A percentile compares a stretch with the other conserved stretches of the same genome.
These are phyloP conservation scores for Vitis hybrid DNA, from an alignment of 177 flowering plant genomes.

Conservation along the genomic window DNA sequence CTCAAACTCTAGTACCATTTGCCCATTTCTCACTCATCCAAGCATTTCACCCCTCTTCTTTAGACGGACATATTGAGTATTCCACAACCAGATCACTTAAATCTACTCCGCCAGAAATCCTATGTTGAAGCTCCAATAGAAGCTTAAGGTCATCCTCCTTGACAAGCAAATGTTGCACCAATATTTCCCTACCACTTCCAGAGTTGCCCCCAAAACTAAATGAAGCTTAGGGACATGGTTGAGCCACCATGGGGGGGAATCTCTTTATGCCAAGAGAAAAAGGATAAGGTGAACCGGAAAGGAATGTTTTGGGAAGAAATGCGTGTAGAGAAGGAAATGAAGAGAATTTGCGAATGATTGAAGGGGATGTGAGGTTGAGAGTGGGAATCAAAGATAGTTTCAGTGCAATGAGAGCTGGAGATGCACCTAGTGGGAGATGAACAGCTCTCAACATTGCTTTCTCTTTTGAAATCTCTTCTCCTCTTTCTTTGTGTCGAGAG, in stretches of 20 bases:
- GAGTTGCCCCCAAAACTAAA: slow-evolving; percentile 44
- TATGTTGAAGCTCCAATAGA: slow-evolving; percentile 58
- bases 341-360: slow-evolving; percentile 12
- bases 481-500: no score
- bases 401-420: slow-evolving; percentile 22
- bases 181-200: slow-evolving; percentile 54
- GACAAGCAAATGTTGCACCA: slow-evolving; percentile 95
- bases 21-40: slow-evolving; percentile 91
- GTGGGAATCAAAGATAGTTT: slow-evolving; percentile 21
- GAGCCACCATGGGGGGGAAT: slow-evolving; percentile 11
- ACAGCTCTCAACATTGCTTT: slow-evolving; percentile 30
- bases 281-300: slow-evolving; percentile 13
- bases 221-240: slow-evolving; percentile 43
- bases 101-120: slow-evolving; percentile 63
- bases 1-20: slow-evolving; percentile 96
- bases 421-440: slow-evolving; percentile 22
- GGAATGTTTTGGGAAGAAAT: slow-evolving; percentile 11
- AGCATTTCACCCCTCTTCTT: slow-evolving; percentile 91
- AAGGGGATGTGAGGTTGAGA: slow-evolving; percentile 17
- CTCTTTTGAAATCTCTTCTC: not conserved
- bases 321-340: slow-evolving; percentile 5
- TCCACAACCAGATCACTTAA: slow-evolving; percentile 86
- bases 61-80: slow-evolving; percentile 82
- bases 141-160: slow-evolving; percentile 69
- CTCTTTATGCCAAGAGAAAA: slow-evolving; percentile 10